phyloP scores from a whole-genome alignment of 1,284 basidiomycete species.

The Lignosus rhinocerotis region DNA sequence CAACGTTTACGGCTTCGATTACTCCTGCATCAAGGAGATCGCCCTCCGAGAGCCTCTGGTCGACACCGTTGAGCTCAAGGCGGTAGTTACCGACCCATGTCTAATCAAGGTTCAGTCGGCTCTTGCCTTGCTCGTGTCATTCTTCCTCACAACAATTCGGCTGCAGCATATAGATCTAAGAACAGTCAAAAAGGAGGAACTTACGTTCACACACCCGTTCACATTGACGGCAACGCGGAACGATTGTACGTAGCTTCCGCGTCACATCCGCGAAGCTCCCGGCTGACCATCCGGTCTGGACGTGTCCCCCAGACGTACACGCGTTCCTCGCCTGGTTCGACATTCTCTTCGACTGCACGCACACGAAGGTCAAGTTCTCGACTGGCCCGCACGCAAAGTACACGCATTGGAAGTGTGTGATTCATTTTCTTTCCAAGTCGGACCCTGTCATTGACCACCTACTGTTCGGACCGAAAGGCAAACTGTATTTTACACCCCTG shows the following conservation, averaged over 20 bases:
- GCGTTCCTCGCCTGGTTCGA: conserved; percentile 99
- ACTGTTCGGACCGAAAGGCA: conserved; percentile 50
- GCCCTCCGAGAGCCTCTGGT: conserved; percentile 96
- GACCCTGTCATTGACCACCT: neutral
- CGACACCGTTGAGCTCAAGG: conserved; percentile 94
- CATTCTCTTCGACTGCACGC: conserved; percentile 93
- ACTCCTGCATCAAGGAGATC: conserved; percentile 99
- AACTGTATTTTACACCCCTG: conserved; percentile 95
- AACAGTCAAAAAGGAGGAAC: conserved; percentile 94
- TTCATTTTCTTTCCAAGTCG: neutral
- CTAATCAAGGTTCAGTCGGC: conserved; percentile 67
- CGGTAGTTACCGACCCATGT: conserved; percentile 90
- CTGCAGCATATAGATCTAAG: conserved; percentile 84
- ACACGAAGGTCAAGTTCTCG: conserved; percentile 94
- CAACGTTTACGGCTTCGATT: conserved; percentile 99
- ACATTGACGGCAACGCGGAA: conserved; percentile 83
- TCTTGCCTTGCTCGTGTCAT: neutral
- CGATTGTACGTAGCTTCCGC: conserved; percentile 70
- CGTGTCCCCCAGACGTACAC: conserved; percentile 73
- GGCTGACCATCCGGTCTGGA: conserved; percentile 5
- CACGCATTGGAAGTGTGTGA: conserved; percentile 93
- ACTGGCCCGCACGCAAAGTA: conserved; percentile 96
- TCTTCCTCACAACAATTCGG: neutral
- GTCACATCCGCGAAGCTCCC: neutral
- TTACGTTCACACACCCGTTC: conserved; percentile 86